These are phyloP conservation scores for Fusarium palustre DNA, from an alignment of 2,329 filamentous ascomycete species.

Conservation along the genomic window DNA sequence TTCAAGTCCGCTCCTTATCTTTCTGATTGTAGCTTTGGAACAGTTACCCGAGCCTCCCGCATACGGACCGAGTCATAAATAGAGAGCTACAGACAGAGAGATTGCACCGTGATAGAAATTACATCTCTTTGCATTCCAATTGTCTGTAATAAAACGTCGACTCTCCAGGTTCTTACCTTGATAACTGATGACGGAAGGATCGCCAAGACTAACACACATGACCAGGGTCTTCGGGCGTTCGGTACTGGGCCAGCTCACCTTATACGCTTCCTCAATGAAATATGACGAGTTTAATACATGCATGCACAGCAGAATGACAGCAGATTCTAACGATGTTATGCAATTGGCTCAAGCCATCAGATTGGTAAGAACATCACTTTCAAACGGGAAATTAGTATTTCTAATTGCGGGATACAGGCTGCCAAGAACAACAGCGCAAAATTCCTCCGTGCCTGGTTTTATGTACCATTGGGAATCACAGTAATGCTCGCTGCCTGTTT, in stretches of 20 bases:
- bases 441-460: slow-evolving; percentile 58
- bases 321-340: slow-evolving; percentile 24
- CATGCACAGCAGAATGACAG: slow-evolving; percentile 31
- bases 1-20: slow-evolving; percentile 14
- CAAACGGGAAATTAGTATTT: not conserved
- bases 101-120: not conserved
- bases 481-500: slow-evolving; percentile 58
- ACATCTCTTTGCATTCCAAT: not conserved
- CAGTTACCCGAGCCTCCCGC: not conserved
- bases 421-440: slow-evolving; percentile 31
- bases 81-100: not conserved
- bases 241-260: slow-evolving; percentile 15
- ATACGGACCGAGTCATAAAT: not conserved
- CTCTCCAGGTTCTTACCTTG: not conserved
- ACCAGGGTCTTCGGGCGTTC: slow-evolving; percentile 19
- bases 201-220: slow-evolving; percentile 24
- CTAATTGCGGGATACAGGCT: slow-evolving; percentile 34
- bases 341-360: slow-evolving; percentile 39
- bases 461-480: slow-evolving; percentile 60
- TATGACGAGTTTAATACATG: slow-evolving; percentile 5
- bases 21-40: not conserved
- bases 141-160: not conserved
- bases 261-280: slow-evolving; percentile 4
- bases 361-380: slow-evolving; percentile 27
- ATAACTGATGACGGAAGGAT: slow-evolving; percentile 14